These are phyloP conservation scores for Dendryphion nanum DNA, from an alignment of 2,329 filamentous ascomycete genomes.

Conservation along the genomic window DNA sequence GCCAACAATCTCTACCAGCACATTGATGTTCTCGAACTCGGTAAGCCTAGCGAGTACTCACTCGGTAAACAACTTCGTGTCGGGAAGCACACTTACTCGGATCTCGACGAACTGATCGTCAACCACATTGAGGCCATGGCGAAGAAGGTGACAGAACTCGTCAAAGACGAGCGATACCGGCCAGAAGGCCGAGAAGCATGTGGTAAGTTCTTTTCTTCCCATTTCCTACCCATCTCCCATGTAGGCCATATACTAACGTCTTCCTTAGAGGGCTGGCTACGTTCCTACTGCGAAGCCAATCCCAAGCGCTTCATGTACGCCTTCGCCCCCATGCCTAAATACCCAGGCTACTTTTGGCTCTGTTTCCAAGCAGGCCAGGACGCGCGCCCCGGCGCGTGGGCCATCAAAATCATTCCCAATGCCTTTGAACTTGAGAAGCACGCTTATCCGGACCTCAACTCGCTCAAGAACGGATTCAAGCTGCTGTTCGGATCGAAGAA, in stretches of 20 bases:
- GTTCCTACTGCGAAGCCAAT: constrained; percentile 94
- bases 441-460: constrained; percentile 90
- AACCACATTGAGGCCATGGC: constrained; percentile 98
- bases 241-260: constrained; percentile 12
- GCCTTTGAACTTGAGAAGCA: constrained; percentile 89
- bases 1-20: constrained; percentile 96
- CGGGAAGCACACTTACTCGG: constrained; percentile 86
- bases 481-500: constrained; percentile 60
- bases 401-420: constrained; percentile 87
- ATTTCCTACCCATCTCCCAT: not conserved
- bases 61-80: constrained; percentile 84
- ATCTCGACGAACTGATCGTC: constrained; percentile 96
- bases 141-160: constrained; percentile 95
- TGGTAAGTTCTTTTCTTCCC: constrained; percentile 68
- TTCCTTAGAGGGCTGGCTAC: constrained; percentile 81
- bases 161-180: constrained; percentile 91
- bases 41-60: constrained; percentile 96
- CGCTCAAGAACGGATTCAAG: constrained; percentile 97
- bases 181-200: constrained; percentile 75
- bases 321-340: constrained; percentile 90
- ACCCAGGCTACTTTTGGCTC: constrained; percentile 91
- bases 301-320: constrained; percentile 90
- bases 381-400: constrained; percentile 73
- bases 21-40: constrained; percentile 92
- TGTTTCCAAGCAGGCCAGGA: constrained; percentile 90